Evolutionary conservation across 768 basidiomycete species (phyloP).

Genomic region (Mycena kentingensis): DNA sequence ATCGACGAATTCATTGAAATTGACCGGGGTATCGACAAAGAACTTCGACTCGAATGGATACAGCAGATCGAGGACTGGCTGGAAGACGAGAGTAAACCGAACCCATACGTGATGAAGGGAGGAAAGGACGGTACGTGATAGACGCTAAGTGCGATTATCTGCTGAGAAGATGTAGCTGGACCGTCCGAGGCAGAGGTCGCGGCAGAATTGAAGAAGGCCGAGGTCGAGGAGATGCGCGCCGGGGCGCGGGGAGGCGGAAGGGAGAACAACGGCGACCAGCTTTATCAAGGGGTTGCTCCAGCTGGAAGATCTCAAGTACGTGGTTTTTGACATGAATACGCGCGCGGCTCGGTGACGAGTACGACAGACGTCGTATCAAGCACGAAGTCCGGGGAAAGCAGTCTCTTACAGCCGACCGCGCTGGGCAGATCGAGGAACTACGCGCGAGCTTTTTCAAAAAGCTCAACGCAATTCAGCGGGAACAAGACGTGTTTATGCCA

Average conservation of each 20-base stretch:
- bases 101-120: slow-evolving; percentile 1
- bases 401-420: background rate
- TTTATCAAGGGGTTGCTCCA: background rate
- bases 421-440: slow-evolving; percentile 3
- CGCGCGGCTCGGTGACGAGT: background rate
- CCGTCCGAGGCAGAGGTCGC: background rate
- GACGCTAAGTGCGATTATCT: background rate
- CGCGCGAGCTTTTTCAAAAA: slow-evolving; percentile 5
- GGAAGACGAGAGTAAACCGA: background rate
- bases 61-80: background rate
- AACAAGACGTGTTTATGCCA: slow-evolving; percentile 7
- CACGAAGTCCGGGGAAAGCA: background rate
- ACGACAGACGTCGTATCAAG: background rate
- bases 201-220: background rate
- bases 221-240: background rate
- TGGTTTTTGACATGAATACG: background rate
- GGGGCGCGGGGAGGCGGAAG: background rate
- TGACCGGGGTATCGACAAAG: background rate
- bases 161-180: background rate
- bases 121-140: background rate
- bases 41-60: slow-evolving; percentile 4
- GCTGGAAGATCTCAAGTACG: slow-evolving; percentile 3
- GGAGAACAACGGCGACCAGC: background rate
- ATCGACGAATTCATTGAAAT: background rate
- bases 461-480: background rate